Evolutionary conservation across 208 protist species (phyloP).

Genomic region (Novymonas esmeraldas): DNA sequence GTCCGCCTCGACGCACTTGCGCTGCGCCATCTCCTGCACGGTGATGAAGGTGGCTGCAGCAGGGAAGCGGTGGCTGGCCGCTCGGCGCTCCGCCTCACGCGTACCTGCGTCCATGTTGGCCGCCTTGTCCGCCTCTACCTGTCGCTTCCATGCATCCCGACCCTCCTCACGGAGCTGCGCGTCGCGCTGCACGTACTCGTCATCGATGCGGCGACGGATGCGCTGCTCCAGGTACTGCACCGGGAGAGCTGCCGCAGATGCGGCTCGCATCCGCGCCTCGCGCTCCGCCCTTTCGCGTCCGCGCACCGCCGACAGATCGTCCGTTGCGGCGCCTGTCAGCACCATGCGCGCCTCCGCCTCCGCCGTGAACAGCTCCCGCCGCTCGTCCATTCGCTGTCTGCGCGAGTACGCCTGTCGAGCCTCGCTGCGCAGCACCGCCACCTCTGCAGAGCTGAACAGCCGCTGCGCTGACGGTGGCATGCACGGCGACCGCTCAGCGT

Average conservation of each 20-base stretch:
- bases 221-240: conserved; percentile 30
- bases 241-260: conserved; percentile 9
- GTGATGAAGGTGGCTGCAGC: conserved; percentile 65
- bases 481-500: neutral
- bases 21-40: conserved; percentile 35
- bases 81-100: conserved; percentile 21
- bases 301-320: conserved; percentile 6
- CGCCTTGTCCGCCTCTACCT: conserved; percentile 18
- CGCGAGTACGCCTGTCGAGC: conserved; percentile 15
- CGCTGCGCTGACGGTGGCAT: conserved; percentile 15
- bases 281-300: neutral
- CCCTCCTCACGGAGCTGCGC: conserved; percentile 47
- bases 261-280: conserved; percentile 13
- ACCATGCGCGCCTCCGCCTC: conserved; percentile 22
- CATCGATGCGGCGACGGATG: conserved; percentile 16
- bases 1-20: conserved; percentile 32
- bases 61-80: conserved; percentile 33
- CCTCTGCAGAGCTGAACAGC: conserved; percentile 23
- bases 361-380: conserved; percentile 8
- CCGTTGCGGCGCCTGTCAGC: conserved; percentile 8
- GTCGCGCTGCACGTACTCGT: conserved; percentile 14
- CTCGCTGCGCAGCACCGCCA: conserved; percentile 16
- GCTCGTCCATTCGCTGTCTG: conserved; percentile 11
- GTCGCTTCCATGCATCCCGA: conserved; percentile 56
- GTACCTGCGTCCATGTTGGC: neutral